Percentiles rank a stretch among this genome's conserved stretches.
Evolutionary conservation across 2,329 filamentous ascomycete species (phyloP).

Genomic region (Sclerotinia sclerotiorum): DNA sequence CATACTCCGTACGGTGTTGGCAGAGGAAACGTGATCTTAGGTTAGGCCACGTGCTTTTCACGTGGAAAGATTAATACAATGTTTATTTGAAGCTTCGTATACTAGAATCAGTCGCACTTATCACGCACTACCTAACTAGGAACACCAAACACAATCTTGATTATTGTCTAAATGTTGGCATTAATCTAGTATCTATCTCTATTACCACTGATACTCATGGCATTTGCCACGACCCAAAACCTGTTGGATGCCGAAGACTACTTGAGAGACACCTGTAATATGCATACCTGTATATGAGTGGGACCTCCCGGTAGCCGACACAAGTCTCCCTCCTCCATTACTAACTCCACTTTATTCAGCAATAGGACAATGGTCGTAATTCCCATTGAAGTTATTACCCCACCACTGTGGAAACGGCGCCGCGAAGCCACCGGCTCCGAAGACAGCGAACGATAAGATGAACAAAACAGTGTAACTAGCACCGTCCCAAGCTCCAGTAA

Average conservation of each 20-base stretch:
- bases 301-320: background rate
- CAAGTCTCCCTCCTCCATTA: too few relatives aligned
- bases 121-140: too few relatives aligned
- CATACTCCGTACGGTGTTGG: too few relatives aligned
- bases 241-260: background rate
- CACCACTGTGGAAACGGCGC: slow-evolving; percentile 38
- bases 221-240: background rate
- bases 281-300: background rate
- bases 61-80: too few relatives aligned
- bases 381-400: slow-evolving; percentile 31
- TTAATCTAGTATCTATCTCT: too few relatives aligned
- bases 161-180: too few relatives aligned
- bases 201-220: too few relatives aligned
- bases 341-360: background rate
- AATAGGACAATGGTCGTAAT: slow-evolving; percentile 36
- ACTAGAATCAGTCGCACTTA: too few relatives aligned
- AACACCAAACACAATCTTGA: too few relatives aligned
- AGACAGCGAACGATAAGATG: slow-evolving; percentile 46
- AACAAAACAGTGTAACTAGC: slow-evolving; percentile 45
- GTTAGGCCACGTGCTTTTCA: too few relatives aligned
- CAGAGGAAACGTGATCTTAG: too few relatives aligned
- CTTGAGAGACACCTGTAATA: background rate
- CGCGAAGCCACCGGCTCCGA: slow-evolving; percentile 45
- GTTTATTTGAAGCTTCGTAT: too few relatives aligned
- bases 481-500: slow-evolving; percentile 45